Evolutionary conservation across 116 monocot genomes (phyloP), one percentile per base, ranked within the genome.

Genomic region (Trichopus zeylanicus): DNA sequence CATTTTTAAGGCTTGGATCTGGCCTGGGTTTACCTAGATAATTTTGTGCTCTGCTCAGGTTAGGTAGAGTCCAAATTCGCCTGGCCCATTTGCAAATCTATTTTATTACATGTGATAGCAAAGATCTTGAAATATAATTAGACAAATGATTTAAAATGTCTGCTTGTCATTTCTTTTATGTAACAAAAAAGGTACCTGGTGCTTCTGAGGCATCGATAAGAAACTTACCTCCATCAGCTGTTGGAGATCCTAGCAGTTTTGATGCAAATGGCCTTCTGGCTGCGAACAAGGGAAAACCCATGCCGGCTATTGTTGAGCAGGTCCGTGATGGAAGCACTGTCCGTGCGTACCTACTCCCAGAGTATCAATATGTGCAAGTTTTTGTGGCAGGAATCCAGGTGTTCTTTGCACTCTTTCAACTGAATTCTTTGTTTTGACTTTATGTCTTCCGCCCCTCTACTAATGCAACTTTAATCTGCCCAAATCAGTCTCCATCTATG

Each of bases 351-450:
- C 75, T 99, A 57, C 82, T 88, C 32, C 92, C 99, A 16, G 77
- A 71, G 11, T 99, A 92, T 73, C 92, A 89, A 25, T 99, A 92
- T 64, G 92, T 92, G 60, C 99, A 99, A 81, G 89, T 92, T 65
- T 99, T 83, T 79, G 78, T 89, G 60, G 92, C 99, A 27, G 99
- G 99, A 31, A 61, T 92, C 16, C 99, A 92, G 88, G 99, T 99
- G 38, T 24, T 30, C 24, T 60, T 7, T 49, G 49, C 5, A 7
- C 8, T 24, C 22, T 6, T 24, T 49, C 49, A 0, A 22, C 1
- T 25, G 19, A 0, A 21, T 3, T 49, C 22, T 7, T 5, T 49
- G 16, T 21, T 1, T 49, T 25, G n/a, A n/a, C n/a, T n/a, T 49
- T 22, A 22, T 6, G 22, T 26, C 59, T 10, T 23, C 3, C 18